Conservation (phyloP, 805 yeast species). For the Candida odintsovae region DNA sequence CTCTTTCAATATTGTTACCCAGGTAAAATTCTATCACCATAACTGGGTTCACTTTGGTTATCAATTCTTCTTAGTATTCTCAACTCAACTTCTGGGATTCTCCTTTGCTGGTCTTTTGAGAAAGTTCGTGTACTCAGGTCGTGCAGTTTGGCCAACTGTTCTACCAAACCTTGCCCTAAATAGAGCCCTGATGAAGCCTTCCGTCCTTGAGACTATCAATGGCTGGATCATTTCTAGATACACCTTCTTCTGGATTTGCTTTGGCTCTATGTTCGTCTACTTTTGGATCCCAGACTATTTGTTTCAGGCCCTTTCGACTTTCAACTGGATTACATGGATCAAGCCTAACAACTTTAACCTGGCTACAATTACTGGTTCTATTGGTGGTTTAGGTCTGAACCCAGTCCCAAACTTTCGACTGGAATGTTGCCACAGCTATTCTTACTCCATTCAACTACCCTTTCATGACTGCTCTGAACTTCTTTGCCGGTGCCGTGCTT, state of each 20-base stretch:
- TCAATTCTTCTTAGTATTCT: conserved; percentile 44
- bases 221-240: conserved; percentile 32
- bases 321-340: conserved; percentile 58
- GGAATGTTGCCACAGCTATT: conserved; percentile 35
- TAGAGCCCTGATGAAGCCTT: conserved; percentile 37
- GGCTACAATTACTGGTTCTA: conserved; percentile 44
- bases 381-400: conserved; percentile 45
- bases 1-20: conserved; percentile 32
- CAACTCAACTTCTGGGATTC: conserved; percentile 60
- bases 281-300: conserved; percentile 42
- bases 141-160: conserved; percentile 49
- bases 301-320: conserved; percentile 35
- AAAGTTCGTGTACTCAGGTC: conserved; percentile 46
- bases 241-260: conserved; percentile 28
- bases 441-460: conserved; percentile 37
- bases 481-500: conserved; percentile 28
- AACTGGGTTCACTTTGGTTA: conserved; percentile 39
- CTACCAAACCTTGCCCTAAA: conserved; percentile 45
- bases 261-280: conserved; percentile 32
- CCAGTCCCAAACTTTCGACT: conserved; percentile 50
- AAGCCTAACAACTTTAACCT: conserved; percentile 42
- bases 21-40: conserved; percentile 26
- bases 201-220: conserved; percentile 26
- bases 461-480: conserved; percentile 29
- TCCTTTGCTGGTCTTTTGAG: conserved; percentile 64